Conservation (phyloP, 352 stramenopile species). For the Phytophthora pisi region DNA sequence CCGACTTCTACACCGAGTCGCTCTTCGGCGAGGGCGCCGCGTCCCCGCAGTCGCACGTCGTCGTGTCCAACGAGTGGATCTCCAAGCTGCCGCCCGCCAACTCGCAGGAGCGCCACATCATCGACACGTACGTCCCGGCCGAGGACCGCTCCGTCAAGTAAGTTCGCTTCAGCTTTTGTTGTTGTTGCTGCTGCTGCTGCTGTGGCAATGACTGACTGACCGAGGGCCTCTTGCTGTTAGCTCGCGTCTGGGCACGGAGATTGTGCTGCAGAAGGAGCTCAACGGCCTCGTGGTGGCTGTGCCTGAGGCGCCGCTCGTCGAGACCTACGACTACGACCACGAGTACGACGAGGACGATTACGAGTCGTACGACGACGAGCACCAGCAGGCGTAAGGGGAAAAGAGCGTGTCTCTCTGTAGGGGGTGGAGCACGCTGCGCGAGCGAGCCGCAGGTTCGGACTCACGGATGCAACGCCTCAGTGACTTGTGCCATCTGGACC, state of each 20-base stretch:
- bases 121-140: constrained; percentile 76
- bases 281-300: constrained; percentile 89
- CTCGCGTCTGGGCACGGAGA: constrained; percentile 88
- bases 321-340: constrained; percentile 86
- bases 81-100: constrained; percentile 74
- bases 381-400: constrained; percentile 47
- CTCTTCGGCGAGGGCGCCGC: constrained; percentile 87
- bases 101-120: constrained; percentile 76
- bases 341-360: constrained; percentile 88
- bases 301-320: constrained; percentile 80
- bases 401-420: neutral
- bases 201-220: neutral
- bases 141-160: constrained; percentile 84
- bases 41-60: constrained; percentile 87
- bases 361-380: constrained; percentile 72
- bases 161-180: constrained; percentile 19
- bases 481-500: neutral
- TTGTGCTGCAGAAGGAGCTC: constrained; percentile 85
- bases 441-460: constrained; percentile 3
- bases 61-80: constrained; percentile 90
- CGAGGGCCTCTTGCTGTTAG: constrained; percentile 27
- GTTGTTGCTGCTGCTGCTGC: neutral
- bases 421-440: neutral
- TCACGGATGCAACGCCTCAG: neutral
- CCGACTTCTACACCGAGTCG: constrained; percentile 87